A percentile compares a stretch with the other conserved stretches of the same genome.
Conservation (phyloP, 2,329 filamentous ascomycete species). For the Ophiostoma sp. region DNA sequence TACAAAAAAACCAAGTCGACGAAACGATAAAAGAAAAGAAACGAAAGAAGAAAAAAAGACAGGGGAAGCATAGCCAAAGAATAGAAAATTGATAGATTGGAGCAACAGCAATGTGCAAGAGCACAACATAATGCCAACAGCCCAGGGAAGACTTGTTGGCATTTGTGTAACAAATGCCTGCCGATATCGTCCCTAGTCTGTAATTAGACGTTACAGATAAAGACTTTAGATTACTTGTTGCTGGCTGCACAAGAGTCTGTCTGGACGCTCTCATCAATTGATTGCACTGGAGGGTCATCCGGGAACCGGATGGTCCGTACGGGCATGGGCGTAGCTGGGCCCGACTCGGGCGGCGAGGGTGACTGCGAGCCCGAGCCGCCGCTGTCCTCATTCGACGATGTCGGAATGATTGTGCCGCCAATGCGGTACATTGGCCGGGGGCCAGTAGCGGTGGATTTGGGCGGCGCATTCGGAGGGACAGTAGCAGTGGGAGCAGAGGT, state of each 20-base stretch:
- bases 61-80: too few relatives aligned
- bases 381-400: neutral
- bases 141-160: neutral
- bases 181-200: neutral
- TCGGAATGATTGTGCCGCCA: conserved; percentile 39
- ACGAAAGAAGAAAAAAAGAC: neutral
- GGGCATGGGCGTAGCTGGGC: neutral
- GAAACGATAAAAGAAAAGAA: conserved; percentile 1
- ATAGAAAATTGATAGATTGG: neutral
- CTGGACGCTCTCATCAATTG: neutral
- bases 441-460: neutral
- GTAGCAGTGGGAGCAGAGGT: neutral
- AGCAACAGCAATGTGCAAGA: too few relatives aligned
- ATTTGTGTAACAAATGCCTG: neutral
- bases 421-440: conserved; percentile 36
- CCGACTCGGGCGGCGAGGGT: neutral
- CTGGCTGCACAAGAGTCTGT: neutral
- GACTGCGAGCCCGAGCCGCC: neutral
- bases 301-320: conserved; percentile 42
- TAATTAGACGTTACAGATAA: neutral
- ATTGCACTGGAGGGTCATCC: conserved; percentile 34
- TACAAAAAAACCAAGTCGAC: conserved; percentile 18
- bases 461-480: neutral
- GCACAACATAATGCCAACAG: neutral
- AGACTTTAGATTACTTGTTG: neutral